Evolutionary conservation across 192 early-diverging fungal genomes (phyloP), one percentile per base, ranked within the genome.

Genomic region (Coemansia sp.): DNA sequence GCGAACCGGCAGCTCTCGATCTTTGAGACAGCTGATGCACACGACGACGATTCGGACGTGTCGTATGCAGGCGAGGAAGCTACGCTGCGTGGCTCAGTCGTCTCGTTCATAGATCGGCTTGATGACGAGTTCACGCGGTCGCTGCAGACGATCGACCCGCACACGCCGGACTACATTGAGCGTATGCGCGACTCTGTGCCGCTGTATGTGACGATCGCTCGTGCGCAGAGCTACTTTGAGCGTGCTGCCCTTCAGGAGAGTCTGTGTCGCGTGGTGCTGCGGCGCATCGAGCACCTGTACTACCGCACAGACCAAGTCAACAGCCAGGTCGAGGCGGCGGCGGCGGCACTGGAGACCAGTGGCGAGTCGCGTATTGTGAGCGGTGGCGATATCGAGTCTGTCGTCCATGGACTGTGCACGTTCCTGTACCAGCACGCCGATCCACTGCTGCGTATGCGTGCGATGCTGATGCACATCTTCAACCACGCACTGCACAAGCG

Each of bases 91-190:
- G 97, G 96, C 58, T 93, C 90, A 39, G 82, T 98, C 56, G 82
- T 90, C 54, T 85, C 91, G 45, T 90, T 93, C 52, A 82, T 98
- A 29, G 97, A 99, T 65, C 90, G 96, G 25, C 81, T 98, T 43
- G 94, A 97, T 80, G 95, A 98, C 60, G 97, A 99, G 82, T 99
- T 97, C 80, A 92, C 86, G 65, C 92, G 92, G 79, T 91, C 94
- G 24, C 86, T 99, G 47, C 95, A 96, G 74, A 88, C 88, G 72
- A 95, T 95, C 69, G 97, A 99, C 82, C 96, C 96, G 59, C 94
- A 97, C 75, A 92, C 95, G 38, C 90, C 91, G 56, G 95, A 99
- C 64, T 99, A 98, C 67, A 86, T 98, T 60, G 93, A 90, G 61
- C 90, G 97, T 53, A 88, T 99, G 65, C 85, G 89, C 58, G 95